These are phyloP conservation scores for Macrolepiota dolichaula DNA, from an alignment of 768 basidiomycete species.

Conservation along the genomic window DNA sequence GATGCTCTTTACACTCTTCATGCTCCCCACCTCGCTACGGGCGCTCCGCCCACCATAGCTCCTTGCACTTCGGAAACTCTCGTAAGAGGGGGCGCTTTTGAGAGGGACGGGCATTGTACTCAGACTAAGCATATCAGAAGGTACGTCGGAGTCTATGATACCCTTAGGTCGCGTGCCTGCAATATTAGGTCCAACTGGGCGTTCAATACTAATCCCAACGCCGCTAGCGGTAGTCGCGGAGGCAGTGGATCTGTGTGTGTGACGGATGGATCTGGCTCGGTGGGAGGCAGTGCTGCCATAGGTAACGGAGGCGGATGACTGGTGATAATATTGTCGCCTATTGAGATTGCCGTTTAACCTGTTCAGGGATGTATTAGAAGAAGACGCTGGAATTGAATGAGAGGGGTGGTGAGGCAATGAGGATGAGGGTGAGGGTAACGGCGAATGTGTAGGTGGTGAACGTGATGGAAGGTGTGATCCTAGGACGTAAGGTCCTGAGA, in stretches of 20 bases:
- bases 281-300: background rate
- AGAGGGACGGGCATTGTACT: background rate
- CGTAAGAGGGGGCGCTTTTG: constrained; percentile 35
- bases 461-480: constrained; percentile 27
- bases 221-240: background rate
- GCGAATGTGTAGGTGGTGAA: constrained; percentile 15
- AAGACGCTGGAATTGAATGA: constrained; percentile 4
- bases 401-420: constrained; percentile 9
- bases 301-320: background rate
- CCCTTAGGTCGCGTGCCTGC: constrained; percentile 9
- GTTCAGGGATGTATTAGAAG: constrained; percentile 13
- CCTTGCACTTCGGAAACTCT: constrained; percentile 42
- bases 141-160: constrained; percentile 2
- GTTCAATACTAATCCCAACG: background rate
- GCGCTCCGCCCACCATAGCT: constrained; percentile 40
- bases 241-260: background rate
- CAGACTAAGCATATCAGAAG: background rate
- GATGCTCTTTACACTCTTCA: constrained; percentile 32
- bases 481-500: constrained; percentile 45
- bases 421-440: constrained; percentile 7
- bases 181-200: constrained; percentile 4
- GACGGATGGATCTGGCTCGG: background rate
- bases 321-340: background rate
- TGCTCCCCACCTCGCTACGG: constrained; percentile 35
- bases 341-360: background rate